Evolutionary conservation across 805 yeast genomes (phyloP), one percentile per base, ranked within the genome.

Genomic region (Candida palmyrensis): DNA sequence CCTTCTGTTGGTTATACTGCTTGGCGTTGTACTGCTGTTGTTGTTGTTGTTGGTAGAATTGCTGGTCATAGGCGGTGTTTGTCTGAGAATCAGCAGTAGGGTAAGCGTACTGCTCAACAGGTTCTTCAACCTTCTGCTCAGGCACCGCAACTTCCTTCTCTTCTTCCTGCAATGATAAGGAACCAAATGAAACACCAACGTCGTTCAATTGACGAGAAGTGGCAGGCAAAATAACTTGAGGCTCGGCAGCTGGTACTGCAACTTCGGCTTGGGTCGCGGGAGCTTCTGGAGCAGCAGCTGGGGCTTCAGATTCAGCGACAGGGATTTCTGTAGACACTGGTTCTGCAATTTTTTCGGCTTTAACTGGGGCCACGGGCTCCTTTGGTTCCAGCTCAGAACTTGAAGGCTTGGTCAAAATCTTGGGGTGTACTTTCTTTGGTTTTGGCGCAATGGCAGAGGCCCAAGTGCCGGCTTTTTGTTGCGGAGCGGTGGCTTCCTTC

Each of bases 181-280:
- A 73, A 36, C 85, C 85, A 47, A 79, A 78, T 21, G 81, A 77
- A 25, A 79, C 77, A 42, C 78, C 80, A 18, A 73, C 71, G 30
- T 71, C 57, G 48, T 61, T 57, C 38, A 68, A 49, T 44, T 59
- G 69, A 36, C 70, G 62, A 28, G 72, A 62, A 24, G 71, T 57
- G 27, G 64, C 61, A 42, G 84, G 84, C 51, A 79, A 71, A 20
- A 77, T 59, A 32, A 65, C 71, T 44, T 59, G 59, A 22, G 68
- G 60, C 45, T 59, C 56, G 22, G 33, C 37, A 15, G 36, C 35
- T 27, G 42, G 35, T 15, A 37, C 45, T 13, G 50, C 43, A 22
- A 66, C 67, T 50, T 63, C 70, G 40, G 61, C 53, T 33, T 61
- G 41, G 22, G 39, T 52, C 12, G 42, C 47, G 22, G 48, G 41